Evolutionary conservation across 2,329 filamentous ascomycete genomes (phyloP), one percentile per base, ranked within the genome.

Genomic region (Fusarium chaquense): DNA sequence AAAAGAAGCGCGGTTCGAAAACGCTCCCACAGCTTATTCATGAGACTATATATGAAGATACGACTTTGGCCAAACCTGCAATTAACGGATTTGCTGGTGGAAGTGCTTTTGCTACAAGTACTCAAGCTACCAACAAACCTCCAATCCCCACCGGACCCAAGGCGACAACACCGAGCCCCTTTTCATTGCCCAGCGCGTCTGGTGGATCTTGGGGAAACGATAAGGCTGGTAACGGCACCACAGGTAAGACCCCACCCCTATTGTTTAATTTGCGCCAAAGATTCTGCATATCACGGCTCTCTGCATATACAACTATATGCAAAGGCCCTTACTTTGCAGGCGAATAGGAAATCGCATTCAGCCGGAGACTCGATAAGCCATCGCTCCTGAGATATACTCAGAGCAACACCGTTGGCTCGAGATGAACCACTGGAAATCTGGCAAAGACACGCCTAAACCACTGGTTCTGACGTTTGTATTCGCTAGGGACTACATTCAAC

Each of bases 1-100:
- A 91, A 76, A 80, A 80, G 50, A 91, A 91, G 75, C 86, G 89
- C 28, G 83, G 83, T 8, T 77, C 78, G 13, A 81, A 81, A 47
- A 77, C 85, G 13, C 78, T 91, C 4, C 83, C 87, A 4, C 80
- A 86, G 28, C 79, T 89, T 24, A 87, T 91, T 32, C 86, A 87
- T 69, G 78, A 80, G 35, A 89, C 86, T 2, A 79, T 89, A 13
- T 87, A 80, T 51, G 83, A 85, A 67, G 78, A 82, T 33, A 32
- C 51, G 18, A 65, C 32, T 15, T 60, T 62, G 8, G 16, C 59
- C 11, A 67, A 68, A 45, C 18, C 53, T 36, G 52, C 44, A 18
- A 28, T 52, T 8, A 74, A 72, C 16, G 65, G 71, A 32, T 35
- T 53, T 12, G 45, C 55, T 11, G 76, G 78, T 45, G 74, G 46